phyloP scores from a whole-genome alignment of 805 yeast genomes.

The Blastobotrys muscicola region DNA sequence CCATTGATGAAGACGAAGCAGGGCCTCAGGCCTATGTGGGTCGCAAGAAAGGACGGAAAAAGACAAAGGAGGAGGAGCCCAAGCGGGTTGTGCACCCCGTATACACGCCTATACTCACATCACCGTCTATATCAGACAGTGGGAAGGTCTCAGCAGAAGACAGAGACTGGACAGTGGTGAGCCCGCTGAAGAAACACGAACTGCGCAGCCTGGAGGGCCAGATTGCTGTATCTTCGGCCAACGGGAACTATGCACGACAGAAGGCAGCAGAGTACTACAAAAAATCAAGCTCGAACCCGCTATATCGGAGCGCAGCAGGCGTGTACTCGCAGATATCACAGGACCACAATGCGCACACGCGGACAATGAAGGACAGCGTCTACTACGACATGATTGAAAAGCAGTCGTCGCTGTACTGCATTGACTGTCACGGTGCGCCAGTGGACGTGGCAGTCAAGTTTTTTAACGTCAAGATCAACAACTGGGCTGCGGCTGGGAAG shows the following conservation, averaged over 20 bases:
- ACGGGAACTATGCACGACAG: neutral
- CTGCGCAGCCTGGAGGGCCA: neutral
- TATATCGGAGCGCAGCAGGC: constrained; percentile 15
- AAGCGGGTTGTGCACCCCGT: neutral
- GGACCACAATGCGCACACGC: constrained; percentile 2
- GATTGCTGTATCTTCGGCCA: neutral
- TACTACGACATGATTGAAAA: constrained; percentile 3
- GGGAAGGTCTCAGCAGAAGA: neutral
- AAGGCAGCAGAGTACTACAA: constrained; percentile 2
- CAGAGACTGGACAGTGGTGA: neutral
- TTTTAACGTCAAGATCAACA: constrained; percentile 3
- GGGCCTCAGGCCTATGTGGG: no score
- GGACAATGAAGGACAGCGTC: constrained; percentile 2
- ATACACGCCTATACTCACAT: neutral
- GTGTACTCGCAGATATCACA: constrained; percentile 12
- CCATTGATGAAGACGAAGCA: neutral
- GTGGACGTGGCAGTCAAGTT: constrained; percentile 9
- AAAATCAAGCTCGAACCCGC: constrained; percentile 15
- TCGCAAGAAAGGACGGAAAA: neutral
- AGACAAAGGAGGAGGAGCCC: constrained; percentile 8
- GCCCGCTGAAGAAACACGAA: neutral
- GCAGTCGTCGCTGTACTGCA: constrained; percentile 5
- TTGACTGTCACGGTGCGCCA: constrained; percentile 18
- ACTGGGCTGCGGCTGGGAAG: constrained; percentile 8
- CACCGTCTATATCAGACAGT: no score